Evolutionary conservation across 2,329 filamentous ascomycete genomes (phyloP).

Genomic region (Colletotrichum theobromicola): DNA sequence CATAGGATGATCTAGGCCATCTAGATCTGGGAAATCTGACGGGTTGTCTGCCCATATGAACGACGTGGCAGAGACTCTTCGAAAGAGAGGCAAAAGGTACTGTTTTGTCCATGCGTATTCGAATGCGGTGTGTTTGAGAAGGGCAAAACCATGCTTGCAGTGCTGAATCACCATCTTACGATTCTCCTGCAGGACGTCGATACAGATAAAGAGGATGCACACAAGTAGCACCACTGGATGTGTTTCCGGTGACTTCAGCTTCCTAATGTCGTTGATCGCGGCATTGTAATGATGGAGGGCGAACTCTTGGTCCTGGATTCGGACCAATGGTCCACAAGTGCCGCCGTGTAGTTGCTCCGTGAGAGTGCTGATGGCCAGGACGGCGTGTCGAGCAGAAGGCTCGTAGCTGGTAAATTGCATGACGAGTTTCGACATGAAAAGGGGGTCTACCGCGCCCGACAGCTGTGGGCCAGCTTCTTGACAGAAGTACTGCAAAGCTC

Average conservation of each 20-base stretch:
- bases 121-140: background rate
- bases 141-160: background rate
- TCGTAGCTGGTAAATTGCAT: conserved; percentile 49
- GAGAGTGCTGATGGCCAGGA: conserved; percentile 53
- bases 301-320: background rate
- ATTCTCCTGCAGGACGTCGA: conserved; percentile 9
- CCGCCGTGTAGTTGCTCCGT: conserved; percentile 36
- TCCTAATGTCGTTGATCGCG: conserved; percentile 14
- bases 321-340: background rate
- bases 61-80: background rate
- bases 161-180: background rate
- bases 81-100: background rate
- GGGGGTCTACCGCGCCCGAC: conserved; percentile 1
- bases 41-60: background rate
- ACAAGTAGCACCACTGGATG: conserved; percentile 10
- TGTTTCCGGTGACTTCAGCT: background rate
- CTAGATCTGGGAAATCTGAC: conserved; percentile 14
- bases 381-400: conserved; percentile 51
- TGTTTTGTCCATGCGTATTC: background rate
- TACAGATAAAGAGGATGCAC: conserved; percentile 5
- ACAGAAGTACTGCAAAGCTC: conserved; percentile 9
- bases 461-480: background rate
- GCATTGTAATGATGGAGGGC: conserved; percentile 15
- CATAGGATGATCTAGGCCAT: background rate
- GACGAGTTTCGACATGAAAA: conserved; percentile 50